These are phyloP conservation scores for Debaryomyces singareniensis DNA, from an alignment of 1,139 yeast genomes.

Conservation along the genomic window DNA sequence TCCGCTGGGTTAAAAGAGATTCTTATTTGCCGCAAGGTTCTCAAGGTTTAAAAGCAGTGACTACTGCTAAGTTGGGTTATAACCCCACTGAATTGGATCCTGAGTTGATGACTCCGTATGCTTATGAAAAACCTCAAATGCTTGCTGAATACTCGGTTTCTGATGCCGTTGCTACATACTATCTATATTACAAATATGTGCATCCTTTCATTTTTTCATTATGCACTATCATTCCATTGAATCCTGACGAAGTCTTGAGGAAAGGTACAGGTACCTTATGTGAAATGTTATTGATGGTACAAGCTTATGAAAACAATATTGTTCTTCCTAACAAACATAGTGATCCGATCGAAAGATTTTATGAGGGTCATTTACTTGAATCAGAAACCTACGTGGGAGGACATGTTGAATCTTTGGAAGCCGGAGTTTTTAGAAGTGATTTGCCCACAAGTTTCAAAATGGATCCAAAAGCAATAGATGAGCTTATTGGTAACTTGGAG, in stretches of 20 bases:
- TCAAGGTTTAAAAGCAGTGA: conserved; percentile 96
- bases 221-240: conserved; percentile 90
- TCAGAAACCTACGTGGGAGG: conserved; percentile 99
- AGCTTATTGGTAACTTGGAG: conserved; percentile 65
- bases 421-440: conserved; percentile 95
- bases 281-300: conserved; percentile 96
- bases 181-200: conserved; percentile 90
- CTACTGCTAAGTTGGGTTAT: conserved; percentile 91
- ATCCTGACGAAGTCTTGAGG: conserved; percentile 92
- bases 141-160: conserved; percentile 96
- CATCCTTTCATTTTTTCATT: conserved; percentile 96
- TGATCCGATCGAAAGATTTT: conserved; percentile 89
- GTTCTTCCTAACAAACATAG: conserved; percentile 87
- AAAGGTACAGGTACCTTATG: conserved; percentile 99
- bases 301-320: conserved; percentile 76
- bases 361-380: conserved; percentile 88
- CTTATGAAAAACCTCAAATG: conserved; percentile 86
- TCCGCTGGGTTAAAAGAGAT: conserved; percentile 98
- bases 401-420: conserved; percentile 94
- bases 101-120: conserved; percentile 96
- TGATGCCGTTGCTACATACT: conserved; percentile 98
- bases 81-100: conserved; percentile 97
- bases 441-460: conserved; percentile 67
- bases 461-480: conserved; percentile 81
- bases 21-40: conserved; percentile 97